A percentile compares a stretch with the other conserved stretches of the same genome.
phyloP scores from a whole-genome alignment of 306 rosid genomes.

The Vigna mungo region DNA sequence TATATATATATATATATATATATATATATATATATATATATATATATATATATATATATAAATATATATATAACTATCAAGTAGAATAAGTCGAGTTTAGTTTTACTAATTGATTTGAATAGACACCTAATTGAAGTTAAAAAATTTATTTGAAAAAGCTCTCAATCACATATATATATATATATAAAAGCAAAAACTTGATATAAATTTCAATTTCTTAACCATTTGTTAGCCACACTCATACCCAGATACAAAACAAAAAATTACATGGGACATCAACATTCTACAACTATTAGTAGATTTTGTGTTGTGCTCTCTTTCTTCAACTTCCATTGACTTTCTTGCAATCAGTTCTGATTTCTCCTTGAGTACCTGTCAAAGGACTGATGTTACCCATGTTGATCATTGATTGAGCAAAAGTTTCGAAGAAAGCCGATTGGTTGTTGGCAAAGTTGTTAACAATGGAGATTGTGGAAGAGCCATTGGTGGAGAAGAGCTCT shows the following conservation, averaged over 20 bases:
- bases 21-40: no score
- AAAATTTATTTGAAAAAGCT: no score
- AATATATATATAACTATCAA: no score
- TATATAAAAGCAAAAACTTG: no score
- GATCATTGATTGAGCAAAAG: constrained; percentile 70
- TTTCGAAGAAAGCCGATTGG: constrained; percentile 60
- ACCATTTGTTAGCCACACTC: background rate
- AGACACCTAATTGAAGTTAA: no score
- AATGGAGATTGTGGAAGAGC: constrained; percentile 57
- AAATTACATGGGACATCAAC: background rate
- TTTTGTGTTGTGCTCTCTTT: background rate
- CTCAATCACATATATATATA: no score
- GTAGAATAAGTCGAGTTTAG: no score
- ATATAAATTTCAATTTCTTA: no score
- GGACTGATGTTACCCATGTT: constrained; percentile 82
- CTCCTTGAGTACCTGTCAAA: constrained; percentile 62
- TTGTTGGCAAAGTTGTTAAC: constrained; percentile 61
- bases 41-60: no score
- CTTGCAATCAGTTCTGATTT: constrained; percentile 66
- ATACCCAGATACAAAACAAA: background rate
- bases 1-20: no score
- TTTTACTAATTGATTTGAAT: no score
- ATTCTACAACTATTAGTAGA: background rate
- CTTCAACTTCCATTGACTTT: constrained; percentile 65
- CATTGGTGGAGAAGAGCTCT: constrained; percentile 58